Base-by-base conservation (phyloP, 352 stramenopile species). In the Blastocystis sp. region DNA sequence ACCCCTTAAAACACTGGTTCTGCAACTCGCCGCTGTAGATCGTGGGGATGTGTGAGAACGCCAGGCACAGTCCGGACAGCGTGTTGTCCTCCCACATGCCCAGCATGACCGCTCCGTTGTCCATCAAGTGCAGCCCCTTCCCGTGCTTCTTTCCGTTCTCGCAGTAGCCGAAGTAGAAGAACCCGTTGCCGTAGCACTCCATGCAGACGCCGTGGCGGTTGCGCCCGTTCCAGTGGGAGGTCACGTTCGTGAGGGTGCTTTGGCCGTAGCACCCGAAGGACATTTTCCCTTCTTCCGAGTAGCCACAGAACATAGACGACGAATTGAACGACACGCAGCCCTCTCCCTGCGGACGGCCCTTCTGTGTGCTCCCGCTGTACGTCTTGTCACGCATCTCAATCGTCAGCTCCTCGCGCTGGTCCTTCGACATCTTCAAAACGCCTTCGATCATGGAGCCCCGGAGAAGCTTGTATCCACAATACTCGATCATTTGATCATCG, bases 1-100 rank as follows among this genome's bases (percentile, higher is more conserved):
- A 84, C 23, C 74, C 74, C 11, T 84, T 66, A 70, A 70, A 84
- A 41, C 14, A 23, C 40, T 67, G 28, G n/a, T 70, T 48, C 4
- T 14, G 9, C n/a, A 84, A 43, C 40, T 84, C 28, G 5, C 74
- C 74, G 2, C 14, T 48, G 48, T 67, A 84, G 14, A 84, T 11
- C 11, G 45, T 56, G 10, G 11, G 52, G 5, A 67, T 21, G 48
- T 84, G 52, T n/a, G 52, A 45, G 21, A 84, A 69, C 2, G 52
- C 43, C 19, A 67, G 17, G 3, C 17, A 28, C 28, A 70, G 14
- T 17, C 74, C 61, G 10, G 14, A 19, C 23, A 84, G 19, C 9
- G 34, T 28, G 17, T 67, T 67, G 21, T 70, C 38, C 19, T 69
- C 60, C 74, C 74, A 84, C 23, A 23, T 38, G 11, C 74, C 74